These are phyloP conservation scores for Magnolia changhungtana DNA, from an alignment of 164 flowering plant species.

Conservation along the genomic window DNA sequence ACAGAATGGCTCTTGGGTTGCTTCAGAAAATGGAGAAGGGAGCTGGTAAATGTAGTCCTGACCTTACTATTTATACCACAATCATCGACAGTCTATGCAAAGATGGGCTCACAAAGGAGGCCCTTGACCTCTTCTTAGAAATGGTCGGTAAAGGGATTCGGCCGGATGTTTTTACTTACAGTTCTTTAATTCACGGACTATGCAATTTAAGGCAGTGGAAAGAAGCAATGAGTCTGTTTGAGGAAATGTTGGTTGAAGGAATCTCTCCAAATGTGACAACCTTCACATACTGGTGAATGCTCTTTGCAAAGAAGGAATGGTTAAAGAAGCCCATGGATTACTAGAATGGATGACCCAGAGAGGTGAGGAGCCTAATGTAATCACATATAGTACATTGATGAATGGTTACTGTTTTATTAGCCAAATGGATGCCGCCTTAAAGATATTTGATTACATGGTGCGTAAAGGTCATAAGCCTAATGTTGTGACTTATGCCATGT, in stretches of 20 bases:
- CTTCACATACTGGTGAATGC: constrained; percentile 2
- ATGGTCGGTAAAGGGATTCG: background rate
- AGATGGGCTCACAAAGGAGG: background rate
- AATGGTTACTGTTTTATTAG: background rate
- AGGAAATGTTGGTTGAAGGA: background rate
- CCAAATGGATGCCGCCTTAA: background rate
- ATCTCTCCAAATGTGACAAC: background rate
- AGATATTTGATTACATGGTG: background rate
- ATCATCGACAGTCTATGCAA: constrained; percentile 9
- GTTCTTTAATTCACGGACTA: constrained; percentile 3
- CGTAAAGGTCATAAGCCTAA: background rate
- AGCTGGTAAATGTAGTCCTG: background rate
- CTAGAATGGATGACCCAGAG: background rate
- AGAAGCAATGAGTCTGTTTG: background rate
- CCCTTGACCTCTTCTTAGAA: background rate
- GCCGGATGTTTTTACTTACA: constrained; percentile 8
- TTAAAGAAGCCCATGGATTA: background rate
- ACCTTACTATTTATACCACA: background rate
- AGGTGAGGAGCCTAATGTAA: background rate
- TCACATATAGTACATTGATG: background rate
- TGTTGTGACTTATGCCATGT: background rate
- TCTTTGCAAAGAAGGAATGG: constrained; percentile 4
- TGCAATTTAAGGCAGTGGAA: background rate
- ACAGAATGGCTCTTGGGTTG: background rate
- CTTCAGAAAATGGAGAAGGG: constrained; percentile 3